Evolutionary conservation across 345 rosid genomes (phyloP), one percentile per base, ranked within the genome.

Genomic region (Cardiospermum halicacabum): DNA sequence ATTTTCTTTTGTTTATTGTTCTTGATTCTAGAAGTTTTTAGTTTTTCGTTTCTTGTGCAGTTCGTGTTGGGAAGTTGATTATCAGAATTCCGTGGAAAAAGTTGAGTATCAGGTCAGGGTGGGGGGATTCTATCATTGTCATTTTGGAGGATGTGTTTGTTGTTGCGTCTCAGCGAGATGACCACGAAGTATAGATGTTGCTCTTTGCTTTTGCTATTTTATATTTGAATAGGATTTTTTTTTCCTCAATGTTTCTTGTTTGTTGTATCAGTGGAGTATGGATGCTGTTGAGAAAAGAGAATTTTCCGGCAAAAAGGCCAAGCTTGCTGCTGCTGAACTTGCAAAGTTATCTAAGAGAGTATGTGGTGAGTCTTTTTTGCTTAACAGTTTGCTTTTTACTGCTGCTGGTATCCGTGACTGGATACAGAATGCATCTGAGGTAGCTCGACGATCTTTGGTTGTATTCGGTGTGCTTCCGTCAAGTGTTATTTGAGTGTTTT

Each of bases 321-420:
- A 89, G 75, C 98, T 92, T 68, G 98, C 91, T 25, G 87, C 96
- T 9, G 98, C 96, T 12, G 98, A 89, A 81, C 84, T 92, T 56
- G 88, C 89, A 2, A 89, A 92, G 68, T 69, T 92, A 24, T 89
- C 96, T 31, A 78, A 82, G 45, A 89, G 88, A 3, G 87, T 86
- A 37, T 80, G 79, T 15, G 91, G 96, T 92, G 70, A 80, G 92
- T 73, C 51, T 47, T 19, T 11, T 34, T 31, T 28, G 3, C 27
- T 3, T 32, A 57, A 19, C 21, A 7, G n/a, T 47, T 24, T 47
- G 0, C 19, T 16, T 47, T 10, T 16, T 18, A 11, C 36, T 26
- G 27, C 26, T 34, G 12, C 22, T 4, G 11, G n/a, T 57, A 45
- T 57, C n/a, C 19, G n/a, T 5, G 51, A 1, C 51, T 34, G 8